A percentile compares a stretch with the other conserved stretches of the same genome.
Conservation (phyloP, 2,329 filamentous ascomycete genomes). For the Aspergillus spinulosporus region DNA sequence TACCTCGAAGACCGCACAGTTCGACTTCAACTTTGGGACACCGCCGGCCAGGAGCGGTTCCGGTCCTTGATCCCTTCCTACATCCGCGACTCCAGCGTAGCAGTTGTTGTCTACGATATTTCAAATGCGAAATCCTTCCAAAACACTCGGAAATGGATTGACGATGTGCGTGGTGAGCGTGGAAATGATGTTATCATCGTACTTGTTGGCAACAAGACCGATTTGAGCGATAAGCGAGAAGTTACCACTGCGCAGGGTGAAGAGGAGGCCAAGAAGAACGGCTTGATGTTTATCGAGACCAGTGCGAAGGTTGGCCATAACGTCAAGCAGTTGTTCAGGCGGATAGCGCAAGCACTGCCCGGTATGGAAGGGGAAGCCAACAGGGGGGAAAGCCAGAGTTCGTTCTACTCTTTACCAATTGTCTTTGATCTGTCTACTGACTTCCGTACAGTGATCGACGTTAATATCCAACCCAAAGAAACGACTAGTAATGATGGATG, state of each 20-base stretch:
- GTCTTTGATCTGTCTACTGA: constrained; percentile 25
- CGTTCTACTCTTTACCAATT: constrained; percentile 37
- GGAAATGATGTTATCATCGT: constrained; percentile 99
- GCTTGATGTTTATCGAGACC: constrained; percentile 98
- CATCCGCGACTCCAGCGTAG: constrained; percentile 96
- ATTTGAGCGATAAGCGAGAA: constrained; percentile 96
- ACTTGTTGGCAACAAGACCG: constrained; percentile 97
- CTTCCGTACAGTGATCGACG: constrained; percentile 76
- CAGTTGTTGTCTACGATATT: constrained; percentile 98
- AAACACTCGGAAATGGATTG: constrained; percentile 99
- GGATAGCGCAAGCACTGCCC: constrained; percentile 95
- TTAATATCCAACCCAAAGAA: constrained; percentile 74
- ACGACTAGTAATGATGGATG: constrained; percentile 72
- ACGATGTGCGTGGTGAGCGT: constrained; percentile 93
- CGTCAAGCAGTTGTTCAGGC: constrained; percentile 94
- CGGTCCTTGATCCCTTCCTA: constrained; percentile 96
- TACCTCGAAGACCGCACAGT: constrained; percentile 98
- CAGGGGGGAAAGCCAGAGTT: constrained; percentile 77
- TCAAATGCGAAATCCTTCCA: constrained; percentile 97
- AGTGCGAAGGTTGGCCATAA: constrained; percentile 98
- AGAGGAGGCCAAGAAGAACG: constrained; percentile 97
- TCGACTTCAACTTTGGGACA: constrained; percentile 96
- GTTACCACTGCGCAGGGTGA: constrained; percentile 95
- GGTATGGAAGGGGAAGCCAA: constrained; percentile 93
- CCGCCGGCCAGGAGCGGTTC: constrained; percentile 95